Base-by-base conservation (phyloP, 2,329 filamentous ascomycete genomes). In the Blastomyces parvus region DNA sequence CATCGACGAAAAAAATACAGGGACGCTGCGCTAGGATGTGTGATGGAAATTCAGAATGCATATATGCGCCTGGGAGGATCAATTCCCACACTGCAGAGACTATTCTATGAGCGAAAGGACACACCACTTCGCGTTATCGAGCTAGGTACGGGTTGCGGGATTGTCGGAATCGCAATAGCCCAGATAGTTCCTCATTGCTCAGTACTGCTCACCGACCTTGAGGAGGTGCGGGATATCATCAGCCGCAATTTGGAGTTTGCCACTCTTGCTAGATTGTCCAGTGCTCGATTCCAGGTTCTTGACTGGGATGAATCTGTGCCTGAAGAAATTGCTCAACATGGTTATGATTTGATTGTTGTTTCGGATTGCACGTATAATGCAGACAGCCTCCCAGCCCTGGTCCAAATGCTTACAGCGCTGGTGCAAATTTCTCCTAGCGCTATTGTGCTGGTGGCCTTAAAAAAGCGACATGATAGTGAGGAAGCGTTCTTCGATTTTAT, bases 361-460 rank as follows among this genome's bases (percentile, higher is more conserved):
- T 85, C 86, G 1, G 88, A 90, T 71, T 90, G 88, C 74, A 90
- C 87, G 1, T 90, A 90, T 74, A 90, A 90, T 71, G 78, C 82
- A 19, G 86, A 88, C 68, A 87, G 84, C 64, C 81, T 87, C 60
- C 84, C 85, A 2, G 80, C 84, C 30, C 76, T 90, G 46, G 86
- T 89, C 8, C 74, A 75, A 36, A 86, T 85, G 1, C 74, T 90
- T 11, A 68, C 70, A 27, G 75, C 73, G 11, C 73, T 88, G 59
- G 73, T 80, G 52, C 70, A 73, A 22, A 71, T 71, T 38, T 84
- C 81, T 6, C 82, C 83, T 1, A 72, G 77, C 64, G 78, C 80
- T 0, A 68, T 83, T 33, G 73, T 87, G 27, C 73, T 86, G 19
- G 77, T 90, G 33, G 84, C 86, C 1, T 83, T 87, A 74, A 90